These are phyloP conservation scores for Aspergillus cavernicola DNA, from an alignment of 495 filamentous ascomycete genomes.

Conservation along the genomic window DNA sequence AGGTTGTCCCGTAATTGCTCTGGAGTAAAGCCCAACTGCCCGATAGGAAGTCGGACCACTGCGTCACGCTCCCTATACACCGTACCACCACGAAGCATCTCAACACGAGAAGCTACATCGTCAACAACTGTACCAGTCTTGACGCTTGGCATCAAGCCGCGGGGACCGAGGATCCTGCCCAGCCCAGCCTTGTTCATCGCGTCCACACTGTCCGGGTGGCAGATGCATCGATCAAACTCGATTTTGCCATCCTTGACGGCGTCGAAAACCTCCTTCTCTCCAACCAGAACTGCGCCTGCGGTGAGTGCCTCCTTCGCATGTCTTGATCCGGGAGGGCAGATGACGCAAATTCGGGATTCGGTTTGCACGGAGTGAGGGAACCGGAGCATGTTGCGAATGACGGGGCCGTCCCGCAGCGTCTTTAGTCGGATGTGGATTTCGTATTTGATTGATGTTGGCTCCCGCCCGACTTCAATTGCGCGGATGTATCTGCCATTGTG, in stretches of 20 bases:
- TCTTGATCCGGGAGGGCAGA: conserved; percentile 73
- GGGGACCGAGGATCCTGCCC: conserved; percentile 79
- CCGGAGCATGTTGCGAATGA: conserved; percentile 79
- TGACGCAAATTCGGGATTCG: conserved; percentile 79
- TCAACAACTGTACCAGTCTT: conserved; percentile 86
- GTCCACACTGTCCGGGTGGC: conserved; percentile 70
- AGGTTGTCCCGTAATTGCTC: conserved; percentile 83
- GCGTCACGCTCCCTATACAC: conserved; percentile 84
- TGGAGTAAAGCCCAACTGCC: conserved; percentile 86
- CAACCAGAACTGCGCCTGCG: conserved; percentile 76
- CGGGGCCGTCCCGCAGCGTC: conserved; percentile 75
- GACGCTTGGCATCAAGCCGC: conserved; percentile 83
- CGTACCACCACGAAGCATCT: conserved; percentile 74
- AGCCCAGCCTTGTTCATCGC: conserved; percentile 73
- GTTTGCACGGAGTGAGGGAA: conserved; percentile 87
- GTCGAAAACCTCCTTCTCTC: conserved; percentile 82
- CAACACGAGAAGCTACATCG: conserved; percentile 65
- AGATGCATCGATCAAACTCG: conserved; percentile 85
- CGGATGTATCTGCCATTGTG: conserved; percentile 69
- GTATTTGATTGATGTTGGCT: conserved; percentile 73
- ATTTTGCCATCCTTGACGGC: conserved; percentile 68
- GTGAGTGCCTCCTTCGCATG: conserved; percentile 63
- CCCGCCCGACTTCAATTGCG: conserved; percentile 83
- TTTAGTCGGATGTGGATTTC: conserved; percentile 77
- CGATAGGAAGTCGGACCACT: conserved; percentile 81